Evolutionary conservation across 257 asterid species (phyloP).

Genomic region (Galeopsis tetrahit): DNA sequence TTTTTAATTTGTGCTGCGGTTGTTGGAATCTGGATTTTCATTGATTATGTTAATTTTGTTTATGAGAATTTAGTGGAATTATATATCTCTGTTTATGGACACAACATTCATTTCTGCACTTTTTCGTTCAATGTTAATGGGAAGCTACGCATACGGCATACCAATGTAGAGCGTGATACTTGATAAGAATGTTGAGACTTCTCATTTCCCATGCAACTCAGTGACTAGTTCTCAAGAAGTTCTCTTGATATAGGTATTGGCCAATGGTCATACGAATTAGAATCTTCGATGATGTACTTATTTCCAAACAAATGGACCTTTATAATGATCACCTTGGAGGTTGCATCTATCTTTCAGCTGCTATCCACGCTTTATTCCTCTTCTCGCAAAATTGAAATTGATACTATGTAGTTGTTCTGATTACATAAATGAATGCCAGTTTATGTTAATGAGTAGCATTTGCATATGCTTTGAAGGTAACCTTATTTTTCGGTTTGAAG

Average conservation of each 20-base stretch:
- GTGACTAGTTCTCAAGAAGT: not conserved
- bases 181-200: conserved; percentile 6
- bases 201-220: conserved; percentile 1
- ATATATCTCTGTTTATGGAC: not conserved
- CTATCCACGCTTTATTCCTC: conserved; percentile 17
- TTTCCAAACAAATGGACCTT: conserved; percentile 13
- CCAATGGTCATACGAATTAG: conserved; percentile 9
- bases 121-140: conserved; percentile 8
- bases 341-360: not conserved
- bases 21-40: not conserved
- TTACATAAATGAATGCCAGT: not conserved
- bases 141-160: not conserved
- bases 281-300: not conserved
- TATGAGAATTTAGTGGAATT: conserved; percentile 6
- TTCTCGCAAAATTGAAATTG: conserved; percentile 5
- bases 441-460: not conserved
- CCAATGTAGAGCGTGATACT: not conserved
- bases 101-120: not conserved
- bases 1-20: conserved; percentile 13
- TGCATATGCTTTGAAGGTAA: conserved; percentile 17
- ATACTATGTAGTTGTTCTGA: not conserved
- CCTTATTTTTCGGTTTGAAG: conserved; percentile 22
- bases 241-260: conserved; percentile 10
- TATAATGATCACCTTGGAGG: not conserved
- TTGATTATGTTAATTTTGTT: not conserved